A percentile compares a stretch with the other conserved stretches of the same genome.
Evolutionary conservation across 805 yeast genomes (phyloP).

Genomic region (Kuraishia piskuri): DNA sequence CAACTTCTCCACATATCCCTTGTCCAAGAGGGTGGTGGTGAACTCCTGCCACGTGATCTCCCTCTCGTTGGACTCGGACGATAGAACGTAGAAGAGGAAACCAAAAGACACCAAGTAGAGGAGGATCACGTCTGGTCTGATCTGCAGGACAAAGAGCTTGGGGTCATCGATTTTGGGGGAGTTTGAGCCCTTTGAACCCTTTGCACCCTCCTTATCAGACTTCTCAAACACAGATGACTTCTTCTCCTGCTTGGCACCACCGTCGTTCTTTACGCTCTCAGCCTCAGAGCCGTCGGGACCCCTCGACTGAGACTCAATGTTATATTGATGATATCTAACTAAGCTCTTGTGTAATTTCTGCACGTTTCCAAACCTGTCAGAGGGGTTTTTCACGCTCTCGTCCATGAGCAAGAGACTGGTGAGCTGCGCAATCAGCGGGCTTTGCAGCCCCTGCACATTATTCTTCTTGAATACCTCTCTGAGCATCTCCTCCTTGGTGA

Average conservation of each 20-base stretch:
- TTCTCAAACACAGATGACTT: no score
- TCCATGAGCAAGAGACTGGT: background rate
- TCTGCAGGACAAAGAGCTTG: background rate
- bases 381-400: background rate
- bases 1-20: conserved; percentile 66
- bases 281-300: background rate
- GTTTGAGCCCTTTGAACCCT: no score
- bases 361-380: conserved; percentile 1
- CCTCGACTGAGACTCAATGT: background rate
- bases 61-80: background rate
- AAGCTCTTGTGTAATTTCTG: conserved; percentile 3
- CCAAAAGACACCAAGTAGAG: conserved; percentile 5
- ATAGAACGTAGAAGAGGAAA: conserved; percentile 4
- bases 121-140: conserved; percentile 3
- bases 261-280: no score
- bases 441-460: background rate
- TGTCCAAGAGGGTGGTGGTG: conserved; percentile 62
- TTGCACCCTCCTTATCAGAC: background rate
- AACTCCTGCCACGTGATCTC: conserved; percentile 89
- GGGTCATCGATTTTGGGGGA: background rate
- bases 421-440: background rate
- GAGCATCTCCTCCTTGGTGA: background rate
- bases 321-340: background rate
- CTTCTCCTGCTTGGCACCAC: no score
- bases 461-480: background rate